Conservation (phyloP, 2,329 filamentous ascomycete genomes). For the Aureobasidium sp. region DNA sequence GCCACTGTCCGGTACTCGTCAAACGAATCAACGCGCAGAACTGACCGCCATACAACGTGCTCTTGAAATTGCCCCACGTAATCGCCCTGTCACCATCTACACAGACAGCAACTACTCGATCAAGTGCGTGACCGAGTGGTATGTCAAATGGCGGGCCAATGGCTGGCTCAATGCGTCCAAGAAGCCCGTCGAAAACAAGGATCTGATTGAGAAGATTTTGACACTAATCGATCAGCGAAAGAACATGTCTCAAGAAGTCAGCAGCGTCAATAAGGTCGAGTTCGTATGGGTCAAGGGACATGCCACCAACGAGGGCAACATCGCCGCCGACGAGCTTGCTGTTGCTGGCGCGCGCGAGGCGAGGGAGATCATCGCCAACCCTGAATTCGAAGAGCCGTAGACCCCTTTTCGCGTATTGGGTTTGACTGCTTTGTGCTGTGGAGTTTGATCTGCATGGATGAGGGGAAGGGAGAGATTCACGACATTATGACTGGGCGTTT, state of each 20-base stretch:
- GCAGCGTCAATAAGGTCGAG: slow-evolving; percentile 32
- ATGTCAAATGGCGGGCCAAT: slow-evolving; percentile 65
- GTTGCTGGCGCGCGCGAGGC: slow-evolving; percentile 54
- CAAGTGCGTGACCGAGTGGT: slow-evolving; percentile 83
- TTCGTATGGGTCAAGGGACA: slow-evolving; percentile 94
- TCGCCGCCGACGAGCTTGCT: slow-evolving; percentile 71
- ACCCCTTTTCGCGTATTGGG: not conserved
- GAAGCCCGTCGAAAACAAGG: slow-evolving; percentile 75
- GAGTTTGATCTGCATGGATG: slow-evolving; percentile 8
- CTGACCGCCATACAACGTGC: slow-evolving; percentile 80
- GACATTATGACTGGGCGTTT: not conserved
- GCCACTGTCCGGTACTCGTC: slow-evolving; percentile 61
- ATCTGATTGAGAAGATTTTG: slow-evolving; percentile 69
- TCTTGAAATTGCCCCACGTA: slow-evolving; percentile 63
- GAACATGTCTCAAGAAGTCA: slow-evolving; percentile 43
- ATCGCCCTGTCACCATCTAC: slow-evolving; percentile 66
- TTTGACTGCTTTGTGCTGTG: not conserved
- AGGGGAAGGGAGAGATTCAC: not conserved
- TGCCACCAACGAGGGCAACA: slow-evolving; percentile 63
- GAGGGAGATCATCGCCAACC: slow-evolving; percentile 6
- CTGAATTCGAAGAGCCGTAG: slow-evolving; percentile 7
- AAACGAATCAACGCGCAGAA: slow-evolving; percentile 97
- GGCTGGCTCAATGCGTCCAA: slow-evolving; percentile 68
- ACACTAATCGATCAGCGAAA: slow-evolving; percentile 58
- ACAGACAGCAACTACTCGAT: slow-evolving; percentile 91